Evolutionary conservation across 495 filamentous ascomycete genomes (phyloP), one percentile per base, ranked within the genome.

Genomic region (Xylaria longipes): DNA sequence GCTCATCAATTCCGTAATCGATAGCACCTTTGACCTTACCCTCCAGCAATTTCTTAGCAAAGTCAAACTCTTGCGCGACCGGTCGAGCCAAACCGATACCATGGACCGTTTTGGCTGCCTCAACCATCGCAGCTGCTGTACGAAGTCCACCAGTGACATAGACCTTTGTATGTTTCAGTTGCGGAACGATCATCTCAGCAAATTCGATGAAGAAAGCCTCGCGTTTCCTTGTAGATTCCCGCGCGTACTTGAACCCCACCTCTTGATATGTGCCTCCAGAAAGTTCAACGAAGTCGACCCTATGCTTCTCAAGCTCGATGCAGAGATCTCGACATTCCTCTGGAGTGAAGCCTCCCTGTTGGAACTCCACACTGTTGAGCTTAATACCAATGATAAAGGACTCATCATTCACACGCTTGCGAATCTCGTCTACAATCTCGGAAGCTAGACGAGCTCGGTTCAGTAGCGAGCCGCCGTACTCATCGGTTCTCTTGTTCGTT

Each of bases 121-220:
- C 77, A 29, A 89, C 86, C 90, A 92, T 91, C 6, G 83, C 90
- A 37, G 81, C 80, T 2, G 83, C 88, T 1, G 89, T 87, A 68
- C 85, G 82, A 72, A 92, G 82, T 1, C 90, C 89, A 29, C 90
- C 90, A 1, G 89, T 91, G 58, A 91, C 81, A 69, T 88, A 91
- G 1, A 80, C 81, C 73, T 85, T 88, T 5, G 88, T 91, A 75
- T 87, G 83, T 22, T 74, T 85, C 46, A 91, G 79, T 20, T 79
- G 79, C 5, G 86, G 87, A 9, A 84, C 81, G 69, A 91, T 91
- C 65, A 80, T 72, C 39, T 91, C 85, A 1, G 90, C 90, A 70
- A 90, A 91, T 8, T 91, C 87, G 41, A 91, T 73, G 81, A 91
- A 91, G 81, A 90, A 91, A 14, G 87, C 84, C 76, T 92, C 90